Evolutionary conservation across 108 stramenopile species (phyloP), one percentile per base, ranked within the genome.

Genomic region (Discostella pseudostelligera): DNA sequence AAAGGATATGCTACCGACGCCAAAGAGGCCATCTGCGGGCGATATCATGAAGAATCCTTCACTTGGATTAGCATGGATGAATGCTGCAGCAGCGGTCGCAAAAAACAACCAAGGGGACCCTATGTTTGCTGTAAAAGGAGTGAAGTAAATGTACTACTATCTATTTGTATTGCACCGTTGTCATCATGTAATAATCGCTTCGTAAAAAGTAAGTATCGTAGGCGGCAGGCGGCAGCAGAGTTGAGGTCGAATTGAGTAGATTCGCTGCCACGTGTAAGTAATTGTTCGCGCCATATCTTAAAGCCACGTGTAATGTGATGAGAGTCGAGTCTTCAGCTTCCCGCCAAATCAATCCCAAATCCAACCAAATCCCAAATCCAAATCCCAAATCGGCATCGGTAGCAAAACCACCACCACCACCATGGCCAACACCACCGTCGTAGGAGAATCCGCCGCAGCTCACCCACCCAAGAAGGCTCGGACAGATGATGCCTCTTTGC

Each of bases 91-190:
- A 21, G 83, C 79, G 0, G 78, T 86, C 20, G 68, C 79, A 1
- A 82, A 78, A 48, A 61, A 48, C 28, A 88, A 85, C 56, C 43
- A 54, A 10, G 81, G 84, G 8, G 87, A 88, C 70, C 87, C 87
- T 3, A 84, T 88, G 81, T 88, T 84, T 72, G 87, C 84, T 25
- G 83, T 88, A 26, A 88, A 88, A 67, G 87, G 68, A 54, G 61
- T 72, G 0, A 88, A 88, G 28, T 71, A 70, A 39, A 59, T 47
- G 16, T 47, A 7, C 13, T 6, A 17, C 1, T 16, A n/a, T 11
- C 21, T 20, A 47, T 17, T 7, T 17, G 7, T 20, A 47, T 47
- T 47, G 3, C 32, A 5, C 32, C 4, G 4, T 5, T 32, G 4
- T 32, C 32, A 4, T 5, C 32, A 32, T 4, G 5, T 32, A 32